These are phyloP conservation scores for Lophiostoma macrostomum DNA, from an alignment of 495 filamentous ascomycete species.

Conservation along the genomic window DNA sequence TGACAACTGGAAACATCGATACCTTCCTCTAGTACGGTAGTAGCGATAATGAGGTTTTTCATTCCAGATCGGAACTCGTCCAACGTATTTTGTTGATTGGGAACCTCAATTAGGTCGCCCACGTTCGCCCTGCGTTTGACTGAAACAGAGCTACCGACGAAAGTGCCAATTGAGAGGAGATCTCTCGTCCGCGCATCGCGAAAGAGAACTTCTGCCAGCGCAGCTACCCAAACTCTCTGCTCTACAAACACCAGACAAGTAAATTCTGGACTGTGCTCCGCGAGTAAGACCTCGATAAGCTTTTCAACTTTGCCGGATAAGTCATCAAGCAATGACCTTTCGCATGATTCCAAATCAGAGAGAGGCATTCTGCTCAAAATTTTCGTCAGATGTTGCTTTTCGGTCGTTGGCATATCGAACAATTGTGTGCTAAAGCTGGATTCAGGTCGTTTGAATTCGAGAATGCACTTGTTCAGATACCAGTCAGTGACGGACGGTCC, in stretches of 20 bases:
- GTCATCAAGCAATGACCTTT: conserved; percentile 5
- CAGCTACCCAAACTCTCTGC: conserved; percentile 65
- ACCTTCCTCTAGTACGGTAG: conserved; percentile 86
- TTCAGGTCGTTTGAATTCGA: conserved; percentile 44
- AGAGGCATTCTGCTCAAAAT: conserved; percentile 46
- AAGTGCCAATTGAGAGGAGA: conserved; percentile 60
- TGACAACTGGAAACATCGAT: conserved; percentile 87
- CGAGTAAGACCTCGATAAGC: conserved; percentile 55
- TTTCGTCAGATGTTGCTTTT: conserved; percentile 59
- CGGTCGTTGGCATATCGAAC: conserved; percentile 47
- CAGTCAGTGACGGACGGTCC: conserved; percentile 71
- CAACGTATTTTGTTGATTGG: conserved; percentile 58
- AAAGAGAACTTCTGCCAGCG: conserved; percentile 64
- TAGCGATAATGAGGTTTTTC: conserved; percentile 77
- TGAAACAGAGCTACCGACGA: conserved; percentile 67
- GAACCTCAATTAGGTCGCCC: conserved; percentile 57
- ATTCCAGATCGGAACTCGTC: conserved; percentile 64
- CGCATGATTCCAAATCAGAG: background rate
- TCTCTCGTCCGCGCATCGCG: conserved; percentile 55
- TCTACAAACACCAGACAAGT: conserved; percentile 77
- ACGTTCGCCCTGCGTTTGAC: conserved; percentile 51
- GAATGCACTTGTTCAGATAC: conserved; percentile 60
- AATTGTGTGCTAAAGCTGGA: conserved; percentile 37
- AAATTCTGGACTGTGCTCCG: conserved; percentile 47
- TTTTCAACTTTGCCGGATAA: conserved; percentile 31